These are phyloP conservation scores for Erythrobasidium hasegawianum DNA, from an alignment of 1,284 basidiomycete genomes.

Conservation along the genomic window DNA sequence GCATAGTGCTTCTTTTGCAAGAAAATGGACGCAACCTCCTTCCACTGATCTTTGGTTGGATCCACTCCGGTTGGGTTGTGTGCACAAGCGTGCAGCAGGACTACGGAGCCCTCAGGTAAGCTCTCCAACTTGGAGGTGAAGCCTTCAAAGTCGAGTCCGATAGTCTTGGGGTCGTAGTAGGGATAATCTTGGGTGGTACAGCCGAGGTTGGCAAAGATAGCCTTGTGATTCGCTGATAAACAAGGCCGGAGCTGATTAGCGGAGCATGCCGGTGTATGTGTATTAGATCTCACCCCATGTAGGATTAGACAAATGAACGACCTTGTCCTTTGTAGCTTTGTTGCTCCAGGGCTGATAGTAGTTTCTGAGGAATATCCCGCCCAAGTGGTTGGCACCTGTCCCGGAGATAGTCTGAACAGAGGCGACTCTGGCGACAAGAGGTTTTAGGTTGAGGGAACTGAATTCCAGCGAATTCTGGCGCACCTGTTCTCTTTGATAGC, in stretches of 20 bases:
- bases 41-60: slow-evolving; percentile 85
- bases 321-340: slow-evolving; percentile 55
- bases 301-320: slow-evolving; percentile 78
- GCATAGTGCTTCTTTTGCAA: slow-evolving; percentile 73
- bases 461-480: not conserved
- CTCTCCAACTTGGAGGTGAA: slow-evolving; percentile 67
- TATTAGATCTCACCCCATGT: slow-evolving; percentile 71
- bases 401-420: slow-evolving; percentile 86
- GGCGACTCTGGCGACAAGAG: slow-evolving; percentile 47
- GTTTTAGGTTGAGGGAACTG: not conserved
- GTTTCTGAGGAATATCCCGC: slow-evolving; percentile 76
- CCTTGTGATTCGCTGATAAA: slow-evolving; percentile 79
- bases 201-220: slow-evolving; percentile 79
- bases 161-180: slow-evolving; percentile 86
- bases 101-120: slow-evolving; percentile 67
- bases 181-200: slow-evolving; percentile 76
- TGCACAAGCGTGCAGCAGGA: slow-evolving; percentile 80
- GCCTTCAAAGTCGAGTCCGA: slow-evolving; percentile 76
- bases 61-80: slow-evolving; percentile 97
- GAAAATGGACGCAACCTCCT: slow-evolving; percentile 70
- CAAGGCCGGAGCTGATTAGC: not conserved
- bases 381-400: slow-evolving; percentile 92
- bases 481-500: slow-evolving; percentile 65
- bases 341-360: slow-evolving; percentile 71
- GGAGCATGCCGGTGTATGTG: not conserved